A percentile compares a stretch with the other conserved stretches of the same genome.
Evolutionary conservation across 1,139 yeast genomes (phyloP).

Genomic region (Sugiyamaella pinicola): DNA sequence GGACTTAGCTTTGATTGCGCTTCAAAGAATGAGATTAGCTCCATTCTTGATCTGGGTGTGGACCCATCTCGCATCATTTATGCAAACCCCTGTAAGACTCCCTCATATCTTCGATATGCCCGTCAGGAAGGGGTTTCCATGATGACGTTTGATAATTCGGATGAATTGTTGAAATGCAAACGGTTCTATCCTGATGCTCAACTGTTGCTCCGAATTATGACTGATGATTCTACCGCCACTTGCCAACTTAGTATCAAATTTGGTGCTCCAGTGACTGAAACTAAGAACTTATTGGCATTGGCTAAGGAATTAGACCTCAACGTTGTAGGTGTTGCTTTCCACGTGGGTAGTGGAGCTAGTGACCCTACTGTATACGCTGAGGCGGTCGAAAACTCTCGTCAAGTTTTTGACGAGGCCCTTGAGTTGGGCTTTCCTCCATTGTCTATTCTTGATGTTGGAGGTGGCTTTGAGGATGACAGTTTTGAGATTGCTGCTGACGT

Average conservation of each 20-base stretch:
- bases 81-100: conserved; percentile 93
- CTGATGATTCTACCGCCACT: conserved; percentile 87
- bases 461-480: conserved; percentile 78
- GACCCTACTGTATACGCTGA: conserved; percentile 67
- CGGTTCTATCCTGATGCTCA: conserved; percentile 68
- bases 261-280: conserved; percentile 70
- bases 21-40: conserved; percentile 78
- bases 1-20: conserved; percentile 94
- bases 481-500: conserved; percentile 65
- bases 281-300: conserved; percentile 57
- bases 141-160: conserved; percentile 89
- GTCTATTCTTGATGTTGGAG: conserved; percentile 81
- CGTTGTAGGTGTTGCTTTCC: conserved; percentile 88
- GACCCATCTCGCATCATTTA: conserved; percentile 71
- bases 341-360: conserved; percentile 91
- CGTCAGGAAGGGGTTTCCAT: conserved; percentile 55
- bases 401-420: conserved; percentile 64
- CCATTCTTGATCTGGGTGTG: conserved; percentile 63
- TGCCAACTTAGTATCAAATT: conserved; percentile 88
- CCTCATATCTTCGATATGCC: conserved; percentile 78
- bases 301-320: conserved; percentile 65
- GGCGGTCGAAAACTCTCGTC: conserved; percentile 73
- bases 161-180: conserved; percentile 76
- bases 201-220: conserved; percentile 76
- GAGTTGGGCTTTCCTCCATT: conserved; percentile 50